Evolutionary conservation across 2,329 filamentous ascomycete genomes (phyloP).

Genomic region (Cladosporium oxysporum): DNA sequence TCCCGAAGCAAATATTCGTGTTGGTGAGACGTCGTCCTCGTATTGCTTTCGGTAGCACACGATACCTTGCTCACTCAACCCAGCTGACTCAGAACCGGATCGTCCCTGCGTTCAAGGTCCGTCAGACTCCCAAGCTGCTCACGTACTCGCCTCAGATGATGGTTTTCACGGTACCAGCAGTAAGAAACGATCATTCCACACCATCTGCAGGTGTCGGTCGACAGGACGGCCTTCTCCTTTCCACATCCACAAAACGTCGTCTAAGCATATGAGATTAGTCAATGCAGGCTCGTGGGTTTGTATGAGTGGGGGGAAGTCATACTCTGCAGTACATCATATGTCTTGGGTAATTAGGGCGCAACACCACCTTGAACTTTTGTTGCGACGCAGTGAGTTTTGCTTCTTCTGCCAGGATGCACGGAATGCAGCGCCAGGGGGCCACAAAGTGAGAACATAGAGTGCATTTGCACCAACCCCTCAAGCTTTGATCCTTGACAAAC

Average conservation of each 20-base stretch:
- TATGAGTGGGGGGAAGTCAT: neutral
- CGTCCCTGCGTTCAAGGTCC: neutral
- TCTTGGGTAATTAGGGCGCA: neutral
- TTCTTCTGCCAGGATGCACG: neutral
- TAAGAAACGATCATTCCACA: neutral
- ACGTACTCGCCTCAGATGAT: neutral
- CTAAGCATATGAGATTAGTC: too few species aligned
- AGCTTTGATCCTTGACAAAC: neutral
- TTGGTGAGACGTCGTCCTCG: neutral
- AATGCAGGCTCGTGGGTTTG: too few species aligned
- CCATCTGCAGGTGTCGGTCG: neutral
- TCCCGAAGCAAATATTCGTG: neutral
- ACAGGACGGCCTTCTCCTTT: neutral
- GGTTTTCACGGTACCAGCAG: neutral
- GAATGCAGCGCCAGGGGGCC: conserved; percentile 10
- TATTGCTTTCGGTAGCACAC: neutral
- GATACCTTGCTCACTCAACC: neutral
- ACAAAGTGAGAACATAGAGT: neutral
- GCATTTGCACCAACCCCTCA: neutral
- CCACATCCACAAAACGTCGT: neutral
- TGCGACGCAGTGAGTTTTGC: neutral
- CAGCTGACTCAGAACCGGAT: conserved; percentile 12
- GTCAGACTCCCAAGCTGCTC: neutral
- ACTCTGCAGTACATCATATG: neutral
- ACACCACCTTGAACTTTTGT: neutral